Conservation (phyloP, 371 early-diverging fungal species). For the Mucor piriformis region DNA sequence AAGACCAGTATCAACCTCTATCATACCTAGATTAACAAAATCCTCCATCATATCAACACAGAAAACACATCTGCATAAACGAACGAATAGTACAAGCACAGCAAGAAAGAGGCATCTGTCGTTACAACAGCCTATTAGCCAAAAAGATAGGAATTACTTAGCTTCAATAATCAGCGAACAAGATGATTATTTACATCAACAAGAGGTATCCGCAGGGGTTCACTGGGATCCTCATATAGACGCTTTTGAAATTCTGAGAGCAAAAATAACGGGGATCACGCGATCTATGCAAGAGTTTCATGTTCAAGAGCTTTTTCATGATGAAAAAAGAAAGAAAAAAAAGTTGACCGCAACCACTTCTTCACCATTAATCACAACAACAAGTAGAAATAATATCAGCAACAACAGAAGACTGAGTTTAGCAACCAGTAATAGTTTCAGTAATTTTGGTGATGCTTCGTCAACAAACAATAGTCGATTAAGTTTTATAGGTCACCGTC, state of each 20-base stretch:
- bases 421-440: slow-evolving; percentile 2
- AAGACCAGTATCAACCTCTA: slow-evolving; percentile 22
- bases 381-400: not conserved
- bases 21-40: slow-evolving; percentile 35
- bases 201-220: not conserved
- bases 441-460: not conserved
- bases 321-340: slow-evolving; percentile 32
- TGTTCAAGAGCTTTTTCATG: slow-evolving; percentile 42
- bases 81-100: not conserved
- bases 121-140: slow-evolving; percentile 6
- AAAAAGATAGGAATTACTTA: slow-evolving; percentile 6
- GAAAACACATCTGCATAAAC: slow-evolving; percentile 6
- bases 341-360: slow-evolving; percentile 13
- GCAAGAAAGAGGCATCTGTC: slow-evolving; percentile 5
- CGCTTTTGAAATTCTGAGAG: slow-evolving; percentile 49
- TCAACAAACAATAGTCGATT: slow-evolving; percentile 3
- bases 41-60: slow-evolving; percentile 28
- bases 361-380: slow-evolving; percentile 5
- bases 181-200: not conserved
- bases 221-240: slow-evolving; percentile 52
- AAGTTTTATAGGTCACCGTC: slow-evolving; percentile 15
- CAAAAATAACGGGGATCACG: slow-evolving; percentile 51
- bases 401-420: slow-evolving; percentile 8
- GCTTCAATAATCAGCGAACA: not conserved
- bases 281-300: slow-evolving; percentile 53